Evolutionary conservation across 768 basidiomycete genomes (phyloP).

Genomic region (Lentinula sp.): DNA sequence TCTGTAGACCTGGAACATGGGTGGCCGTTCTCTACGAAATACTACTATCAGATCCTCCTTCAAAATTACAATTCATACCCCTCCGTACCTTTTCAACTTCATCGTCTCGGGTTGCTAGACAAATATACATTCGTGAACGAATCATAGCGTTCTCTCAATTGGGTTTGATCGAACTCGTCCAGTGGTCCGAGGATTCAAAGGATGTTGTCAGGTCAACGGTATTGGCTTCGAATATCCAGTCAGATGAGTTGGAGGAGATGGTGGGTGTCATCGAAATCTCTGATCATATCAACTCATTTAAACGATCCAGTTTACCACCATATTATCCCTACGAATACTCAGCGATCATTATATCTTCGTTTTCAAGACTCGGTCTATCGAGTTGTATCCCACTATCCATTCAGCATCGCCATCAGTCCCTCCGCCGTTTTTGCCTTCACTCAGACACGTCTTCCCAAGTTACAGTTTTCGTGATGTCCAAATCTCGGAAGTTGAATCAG

Average conservation of each 20-base stretch:
- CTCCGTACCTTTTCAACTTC: slow-evolving; percentile 1
- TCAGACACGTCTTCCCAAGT: slow-evolving; percentile 17
- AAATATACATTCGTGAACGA: slow-evolving; percentile 25
- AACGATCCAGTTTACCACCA: slow-evolving; percentile 28
- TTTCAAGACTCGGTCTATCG: slow-evolving; percentile 45
- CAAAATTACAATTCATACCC: background rate
- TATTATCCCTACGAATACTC: slow-evolving; percentile 34
- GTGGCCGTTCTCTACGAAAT: slow-evolving; percentile 3
- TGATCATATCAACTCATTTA: background rate
- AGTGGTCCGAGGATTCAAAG: background rate
- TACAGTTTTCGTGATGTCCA: slow-evolving; percentile 39
- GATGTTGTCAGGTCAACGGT: background rate
- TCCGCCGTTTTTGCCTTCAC: slow-evolving; percentile 10
- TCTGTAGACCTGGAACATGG: background rate
- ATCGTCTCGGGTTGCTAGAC: slow-evolving; percentile 22
- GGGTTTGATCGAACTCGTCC: slow-evolving; percentile 4
- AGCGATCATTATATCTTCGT: slow-evolving; percentile 46
- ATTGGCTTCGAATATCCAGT: background rate
- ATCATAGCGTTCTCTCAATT: slow-evolving; percentile 25
- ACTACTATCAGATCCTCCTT: background rate
- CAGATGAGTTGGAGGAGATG: slow-evolving; percentile 18
- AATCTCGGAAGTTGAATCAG: slow-evolving; percentile 24
- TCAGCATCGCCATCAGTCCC: slow-evolving; percentile 10
- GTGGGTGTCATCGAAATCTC: slow-evolving; percentile 16
- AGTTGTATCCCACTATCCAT: slow-evolving; percentile 31